Percentiles rank a stretch among this genome's conserved stretches.
phyloP scores from a whole-genome alignment of 257 asterid species.

The Schizonepeta tenuifolia region DNA sequence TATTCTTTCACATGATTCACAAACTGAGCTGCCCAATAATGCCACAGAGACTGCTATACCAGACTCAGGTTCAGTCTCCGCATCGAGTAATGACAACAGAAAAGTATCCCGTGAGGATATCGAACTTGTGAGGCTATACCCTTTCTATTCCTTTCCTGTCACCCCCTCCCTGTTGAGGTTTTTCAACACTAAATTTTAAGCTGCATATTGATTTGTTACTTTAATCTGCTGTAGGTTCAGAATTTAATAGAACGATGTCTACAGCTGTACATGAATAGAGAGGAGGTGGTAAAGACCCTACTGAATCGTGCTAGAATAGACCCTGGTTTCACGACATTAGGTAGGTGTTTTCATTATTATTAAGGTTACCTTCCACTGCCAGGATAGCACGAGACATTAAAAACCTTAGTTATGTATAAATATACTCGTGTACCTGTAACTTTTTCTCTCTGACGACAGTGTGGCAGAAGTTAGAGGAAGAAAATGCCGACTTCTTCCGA shows the following conservation, averaged over 20 bases:
- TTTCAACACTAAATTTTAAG: neutral
- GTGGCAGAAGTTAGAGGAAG: slow-evolving; percentile 98
- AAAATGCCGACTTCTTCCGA: slow-evolving; percentile 89
- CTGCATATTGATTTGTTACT: slow-evolving; percentile 22
- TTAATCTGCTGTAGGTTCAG: slow-evolving; percentile 72
- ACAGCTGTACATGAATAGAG: slow-evolving; percentile 89
- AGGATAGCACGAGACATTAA: too few species aligned
- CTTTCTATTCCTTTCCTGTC: neutral
- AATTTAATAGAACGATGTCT: slow-evolving; percentile 92
- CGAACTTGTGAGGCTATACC: slow-evolving; percentile 71
- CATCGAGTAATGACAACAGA: slow-evolving; percentile 75
- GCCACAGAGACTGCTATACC: slow-evolving; percentile 70
- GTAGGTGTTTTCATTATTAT: slow-evolving; percentile 42
- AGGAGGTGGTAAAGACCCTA: slow-evolving; percentile 92
- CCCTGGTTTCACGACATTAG: slow-evolving; percentile 97
- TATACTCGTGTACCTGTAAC: neutral
- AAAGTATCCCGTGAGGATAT: slow-evolving; percentile 97
- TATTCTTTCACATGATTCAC: slow-evolving; percentile 63
- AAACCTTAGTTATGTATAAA: too few species aligned
- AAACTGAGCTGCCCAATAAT: slow-evolving; percentile 62
- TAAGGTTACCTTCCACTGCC: neutral
- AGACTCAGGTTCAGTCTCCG: slow-evolving; percentile 90
- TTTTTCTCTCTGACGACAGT: slow-evolving; percentile 48
- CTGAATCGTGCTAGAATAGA: slow-evolving; percentile 93
- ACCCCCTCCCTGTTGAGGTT: neutral